phyloP scores from a whole-genome alignment of 208 protist genomes.

The Phytomonas sp. region DNA sequence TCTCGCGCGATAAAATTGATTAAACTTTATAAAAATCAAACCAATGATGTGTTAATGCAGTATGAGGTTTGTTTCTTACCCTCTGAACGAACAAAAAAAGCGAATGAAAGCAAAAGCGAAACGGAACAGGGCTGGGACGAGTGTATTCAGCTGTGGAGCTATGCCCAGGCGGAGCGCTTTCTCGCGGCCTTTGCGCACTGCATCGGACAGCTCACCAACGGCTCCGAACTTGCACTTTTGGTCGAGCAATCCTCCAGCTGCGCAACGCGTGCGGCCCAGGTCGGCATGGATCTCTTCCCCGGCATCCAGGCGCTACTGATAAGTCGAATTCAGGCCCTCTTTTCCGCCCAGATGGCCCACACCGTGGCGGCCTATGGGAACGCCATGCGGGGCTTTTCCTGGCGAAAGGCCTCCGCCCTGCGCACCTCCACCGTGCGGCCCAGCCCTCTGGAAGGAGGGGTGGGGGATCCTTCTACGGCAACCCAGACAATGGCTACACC shows the following conservation, averaged over 20 bases:
- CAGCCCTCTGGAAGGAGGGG: too few relatives aligned
- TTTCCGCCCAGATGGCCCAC: constrained; percentile 48
- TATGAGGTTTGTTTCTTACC: constrained; percentile 65
- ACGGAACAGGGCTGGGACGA: constrained; percentile 5
- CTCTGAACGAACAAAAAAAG: background rate
- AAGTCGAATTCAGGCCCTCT: constrained; percentile 40
- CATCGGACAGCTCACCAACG: constrained; percentile 50
- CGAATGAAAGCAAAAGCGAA: background rate
- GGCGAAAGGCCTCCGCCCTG: constrained; percentile 9
- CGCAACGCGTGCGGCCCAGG: constrained; percentile 22
- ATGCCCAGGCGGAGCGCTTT: constrained; percentile 37
- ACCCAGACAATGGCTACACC: too few relatives aligned
- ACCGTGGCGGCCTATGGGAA: constrained; percentile 45
- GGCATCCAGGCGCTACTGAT: constrained; percentile 33
- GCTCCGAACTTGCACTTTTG: constrained; percentile 63
- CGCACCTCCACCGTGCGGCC: background rate
- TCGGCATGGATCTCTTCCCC: constrained; percentile 48
- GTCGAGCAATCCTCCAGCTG: constrained; percentile 58
- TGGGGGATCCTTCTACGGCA: too few relatives aligned
- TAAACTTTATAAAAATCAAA: constrained; percentile 68
- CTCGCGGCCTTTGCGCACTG: constrained; percentile 28
- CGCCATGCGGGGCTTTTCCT: constrained; percentile 58
- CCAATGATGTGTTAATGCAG: constrained; percentile 66
- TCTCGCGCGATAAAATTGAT: constrained; percentile 50
- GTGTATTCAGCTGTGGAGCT: constrained; percentile 44